phyloP scores from a whole-genome alignment of 768 basidiomycete genomes.

The Boletellus sp. region DNA sequence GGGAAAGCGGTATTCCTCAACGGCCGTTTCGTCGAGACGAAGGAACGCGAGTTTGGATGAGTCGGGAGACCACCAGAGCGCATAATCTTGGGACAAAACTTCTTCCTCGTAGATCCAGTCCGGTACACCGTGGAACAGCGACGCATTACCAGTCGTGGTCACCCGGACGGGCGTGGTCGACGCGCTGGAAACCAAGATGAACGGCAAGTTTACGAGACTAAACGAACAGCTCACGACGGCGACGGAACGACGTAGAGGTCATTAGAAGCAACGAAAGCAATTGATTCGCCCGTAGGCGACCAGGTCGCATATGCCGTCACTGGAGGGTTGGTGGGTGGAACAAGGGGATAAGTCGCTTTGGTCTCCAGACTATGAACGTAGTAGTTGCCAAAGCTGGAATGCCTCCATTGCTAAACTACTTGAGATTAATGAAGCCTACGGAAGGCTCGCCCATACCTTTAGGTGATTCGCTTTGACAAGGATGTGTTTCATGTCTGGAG shows the following conservation, averaged over 20 bases:
- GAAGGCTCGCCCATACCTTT: slow-evolving; percentile 49
- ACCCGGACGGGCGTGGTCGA: slow-evolving; percentile 60
- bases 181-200: slow-evolving; percentile 25
- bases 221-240: slow-evolving; percentile 47
- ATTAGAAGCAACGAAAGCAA: slow-evolving; percentile 84
- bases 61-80: slow-evolving; percentile 89
- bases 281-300: slow-evolving; percentile 77
- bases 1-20: slow-evolving; percentile 83
- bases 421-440: slow-evolving; percentile 2
- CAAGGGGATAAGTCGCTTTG: slow-evolving; percentile 66
- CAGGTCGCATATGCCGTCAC: slow-evolving; percentile 78
- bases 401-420: slow-evolving; percentile 82
- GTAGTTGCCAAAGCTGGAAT: slow-evolving; percentile 88
- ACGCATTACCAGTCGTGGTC: slow-evolving; percentile 75
- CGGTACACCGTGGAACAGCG: slow-evolving; percentile 90
- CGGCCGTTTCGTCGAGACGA: slow-evolving; percentile 80
- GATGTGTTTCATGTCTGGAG: slow-evolving; percentile 87
- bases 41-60: slow-evolving; percentile 70
- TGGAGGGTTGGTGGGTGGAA: slow-evolving; percentile 65
- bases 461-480: slow-evolving; percentile 70
- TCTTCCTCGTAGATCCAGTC: slow-evolving; percentile 99
- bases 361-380: slow-evolving; percentile 81
- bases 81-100: slow-evolving; percentile 65
- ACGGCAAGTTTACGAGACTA: neutral
- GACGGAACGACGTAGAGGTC: slow-evolving; percentile 83